A percentile compares a stretch with the other conserved stretches of the same genome.
Evolutionary conservation across 2,329 filamentous ascomycete genomes (phyloP).

Genomic region (Beauveria asiatica): DNA sequence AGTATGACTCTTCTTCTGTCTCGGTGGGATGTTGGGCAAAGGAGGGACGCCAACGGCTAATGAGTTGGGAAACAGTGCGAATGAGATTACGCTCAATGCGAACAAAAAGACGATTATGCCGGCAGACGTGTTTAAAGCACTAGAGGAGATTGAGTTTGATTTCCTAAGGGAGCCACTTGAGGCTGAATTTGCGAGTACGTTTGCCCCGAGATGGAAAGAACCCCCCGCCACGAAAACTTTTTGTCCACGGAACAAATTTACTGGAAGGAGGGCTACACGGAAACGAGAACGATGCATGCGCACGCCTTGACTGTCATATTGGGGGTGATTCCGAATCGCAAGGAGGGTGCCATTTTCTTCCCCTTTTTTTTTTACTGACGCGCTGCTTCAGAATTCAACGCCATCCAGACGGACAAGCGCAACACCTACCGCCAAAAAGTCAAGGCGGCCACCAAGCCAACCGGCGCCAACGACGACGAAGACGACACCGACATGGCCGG

Average conservation of each 20-base stretch:
- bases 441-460: conserved; percentile 55
- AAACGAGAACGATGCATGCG: too few relatives aligned
- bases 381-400: conserved; percentile 54
- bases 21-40: too few relatives aligned
- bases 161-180: conserved; percentile 62
- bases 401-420: conserved; percentile 65
- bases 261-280: too few relatives aligned
- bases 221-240: too few relatives aligned
- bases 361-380: conserved; percentile 4
- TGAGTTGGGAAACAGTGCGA: conserved; percentile 45
- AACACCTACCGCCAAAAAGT: conserved; percentile 64
- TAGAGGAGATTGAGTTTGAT: conserved; percentile 69
- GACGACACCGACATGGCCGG: conserved; percentile 25
- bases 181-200: conserved; percentile 66
- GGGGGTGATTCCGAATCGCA: too few relatives aligned
- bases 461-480: conserved; percentile 10
- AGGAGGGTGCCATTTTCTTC: background rate
- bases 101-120: conserved; percentile 73
- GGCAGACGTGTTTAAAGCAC: conserved; percentile 65
- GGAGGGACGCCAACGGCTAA: background rate
- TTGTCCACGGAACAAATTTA: background rate
- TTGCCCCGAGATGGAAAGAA: background rate
- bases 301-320: too few relatives aligned
- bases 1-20: conserved; percentile 43
- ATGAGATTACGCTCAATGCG: conserved; percentile 57